Evolutionary conservation across 2,329 filamentous ascomycete genomes (phyloP).

Genomic region (Catunica adiposa): DNA sequence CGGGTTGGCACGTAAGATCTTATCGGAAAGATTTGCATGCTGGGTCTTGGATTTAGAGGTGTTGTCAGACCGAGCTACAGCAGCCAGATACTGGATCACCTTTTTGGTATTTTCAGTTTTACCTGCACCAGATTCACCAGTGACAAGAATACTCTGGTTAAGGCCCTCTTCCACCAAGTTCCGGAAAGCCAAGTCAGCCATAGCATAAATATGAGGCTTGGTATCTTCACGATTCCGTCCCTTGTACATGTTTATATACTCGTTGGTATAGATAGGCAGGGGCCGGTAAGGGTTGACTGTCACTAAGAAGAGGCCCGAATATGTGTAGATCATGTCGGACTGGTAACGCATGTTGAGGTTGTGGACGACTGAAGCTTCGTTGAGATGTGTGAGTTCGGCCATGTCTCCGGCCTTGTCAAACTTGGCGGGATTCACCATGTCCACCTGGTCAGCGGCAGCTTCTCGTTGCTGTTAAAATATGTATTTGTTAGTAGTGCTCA

Average conservation of each 20-base stretch:
- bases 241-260: slow-evolving; percentile 97
- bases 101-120: slow-evolving; percentile 99
- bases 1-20: slow-evolving; percentile 89
- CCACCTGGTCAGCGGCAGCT: slow-evolving; percentile 70
- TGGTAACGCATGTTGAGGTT: slow-evolving; percentile 93
- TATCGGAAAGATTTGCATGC: slow-evolving; percentile 79
- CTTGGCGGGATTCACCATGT: slow-evolving; percentile 98
- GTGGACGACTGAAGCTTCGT: slow-evolving; percentile 94
- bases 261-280: slow-evolving; percentile 85
- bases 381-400: slow-evolving; percentile 94
- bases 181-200: slow-evolving; percentile 91
- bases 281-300: slow-evolving; percentile 95
- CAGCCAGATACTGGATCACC: slow-evolving; percentile 94
- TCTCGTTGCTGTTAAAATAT: slow-evolving; percentile 53
- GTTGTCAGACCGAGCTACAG: slow-evolving; percentile 74
- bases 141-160: slow-evolving; percentile 95
- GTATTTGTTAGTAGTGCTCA: slow-evolving; percentile 14
- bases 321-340: slow-evolving; percentile 92
- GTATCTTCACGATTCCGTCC: slow-evolving; percentile 83
- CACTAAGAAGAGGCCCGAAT: slow-evolving; percentile 90
- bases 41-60: slow-evolving; percentile 42
- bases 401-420: slow-evolving; percentile 99
- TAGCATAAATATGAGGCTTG: slow-evolving; percentile 92
- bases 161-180: slow-evolving; percentile 88
- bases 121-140: slow-evolving; percentile 90